Base-by-base conservation (phyloP, 768 basidiomycete genomes). In the Rossbeevera mucosa region DNA sequence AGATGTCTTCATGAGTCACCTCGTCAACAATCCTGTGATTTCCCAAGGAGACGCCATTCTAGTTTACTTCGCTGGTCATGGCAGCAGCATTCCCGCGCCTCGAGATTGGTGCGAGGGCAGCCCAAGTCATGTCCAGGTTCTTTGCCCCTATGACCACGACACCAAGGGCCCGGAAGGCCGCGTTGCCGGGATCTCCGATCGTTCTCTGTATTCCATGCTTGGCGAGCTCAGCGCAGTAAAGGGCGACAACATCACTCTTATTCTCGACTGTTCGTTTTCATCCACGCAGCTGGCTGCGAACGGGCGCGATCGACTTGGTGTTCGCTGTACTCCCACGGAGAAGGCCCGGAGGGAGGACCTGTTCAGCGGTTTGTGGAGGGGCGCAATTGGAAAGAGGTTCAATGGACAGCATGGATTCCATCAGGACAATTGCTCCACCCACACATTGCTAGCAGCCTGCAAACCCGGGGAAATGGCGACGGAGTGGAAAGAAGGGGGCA, bases 41-140 rank as follows among this genome's bases (percentile, higher is more conserved):
- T 75, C 79, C 44, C 69, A 65, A 22, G 85, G 81, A 21, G 85
- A 87, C 53, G 80, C 86, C 28, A 75, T 88, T 36, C 57, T 88
- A 56, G 64, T 88, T 46, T 88, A 85, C 60, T 88, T 86, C 61
- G 83, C 86, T 31, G 86, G 86, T n/a, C 85, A 87, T 62, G 86
- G 86, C 22, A 83, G 81, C 61, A 74, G 66, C 49, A 62, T 83
- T 40, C 64, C 71, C 13, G 77, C 82, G n/a, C 85, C 85, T 46
- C 65, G 68, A 30, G 80, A 75, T 47, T 87, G 86, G 86, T 80
- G 77, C 61, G 73, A 75, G 54, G 65, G 67, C 33, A 72, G 70
- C 30, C 62, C 70, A 47, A 65, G 66, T 44, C 55, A 65, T 24
- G 81, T 83, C 14, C 76, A 86, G 58, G 75, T 86, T 50, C 63